Evolutionary conservation across 2,329 filamentous ascomycete genomes (phyloP).

Genomic region (Xylariaceae sp.): DNA sequence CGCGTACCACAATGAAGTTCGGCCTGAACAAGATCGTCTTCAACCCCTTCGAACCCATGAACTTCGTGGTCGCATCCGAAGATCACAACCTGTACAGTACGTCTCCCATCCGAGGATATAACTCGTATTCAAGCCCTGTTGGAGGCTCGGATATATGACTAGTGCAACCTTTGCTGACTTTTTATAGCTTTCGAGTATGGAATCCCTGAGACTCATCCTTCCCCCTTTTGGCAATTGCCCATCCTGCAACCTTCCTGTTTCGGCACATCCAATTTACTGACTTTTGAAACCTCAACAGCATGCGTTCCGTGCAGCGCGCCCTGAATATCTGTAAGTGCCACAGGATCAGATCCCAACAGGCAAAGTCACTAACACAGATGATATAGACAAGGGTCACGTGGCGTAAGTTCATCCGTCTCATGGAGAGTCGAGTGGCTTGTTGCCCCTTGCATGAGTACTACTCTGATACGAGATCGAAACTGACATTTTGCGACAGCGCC

Average conservation of each 20-base stretch:
- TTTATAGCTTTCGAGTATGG: conserved; percentile 73
- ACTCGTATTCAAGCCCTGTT: neutral
- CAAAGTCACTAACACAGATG: conserved; percentile 10
- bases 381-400: conserved; percentile 29
- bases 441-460: neutral
- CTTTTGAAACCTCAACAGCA: conserved; percentile 8
- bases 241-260: neutral
- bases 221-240: neutral
- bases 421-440: neutral
- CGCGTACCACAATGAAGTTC: conserved; percentile 75
- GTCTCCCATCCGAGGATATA: neutral
- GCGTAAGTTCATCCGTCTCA: conserved; percentile 33
- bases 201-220: neutral
- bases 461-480: neutral
- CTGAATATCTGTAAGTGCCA: conserved; percentile 34
- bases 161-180: conserved; percentile 36
- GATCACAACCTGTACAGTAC: conserved; percentile 60
- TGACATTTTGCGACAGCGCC: conserved; percentile 41
- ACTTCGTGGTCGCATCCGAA: conserved; percentile 77
- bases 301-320: conserved; percentile 20
- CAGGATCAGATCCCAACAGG: conserved; percentile 66
- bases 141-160: neutral
- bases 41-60: conserved; percentile 97
- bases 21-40: conserved; percentile 79
- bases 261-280: neutral